These are phyloP conservation scores for Crucibulum parvulum DNA, from an alignment of 1,284 basidiomycete species.

Conservation along the genomic window DNA sequence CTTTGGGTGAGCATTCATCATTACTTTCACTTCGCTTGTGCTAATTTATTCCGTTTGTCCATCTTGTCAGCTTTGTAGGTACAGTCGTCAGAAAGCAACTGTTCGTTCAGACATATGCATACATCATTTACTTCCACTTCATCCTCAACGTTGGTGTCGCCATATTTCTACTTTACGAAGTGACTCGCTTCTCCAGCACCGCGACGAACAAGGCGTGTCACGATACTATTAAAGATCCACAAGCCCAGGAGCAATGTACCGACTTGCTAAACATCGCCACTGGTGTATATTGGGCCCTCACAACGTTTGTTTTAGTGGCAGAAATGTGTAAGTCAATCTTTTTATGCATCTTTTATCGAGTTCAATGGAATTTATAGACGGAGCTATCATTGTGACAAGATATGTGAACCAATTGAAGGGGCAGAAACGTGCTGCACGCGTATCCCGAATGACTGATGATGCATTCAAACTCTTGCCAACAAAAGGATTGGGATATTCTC, in stretches of 20 bases:
- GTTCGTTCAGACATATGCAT: constrained; percentile 63
- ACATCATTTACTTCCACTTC: constrained; percentile 64
- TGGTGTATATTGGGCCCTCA: constrained; percentile 54
- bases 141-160: constrained; percentile 61
- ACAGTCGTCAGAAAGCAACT: constrained; percentile 64
- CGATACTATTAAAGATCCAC: constrained; percentile 46
- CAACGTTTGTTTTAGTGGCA: constrained; percentile 49
- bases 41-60: not conserved
- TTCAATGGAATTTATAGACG: constrained; percentile 46
- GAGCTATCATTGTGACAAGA: constrained; percentile 61
- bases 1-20: constrained; percentile 51
- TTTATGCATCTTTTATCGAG: not conserved
- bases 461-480: constrained; percentile 28
- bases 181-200: constrained; percentile 51
- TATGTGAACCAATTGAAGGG: constrained; percentile 61
- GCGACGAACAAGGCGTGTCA: constrained; percentile 54
- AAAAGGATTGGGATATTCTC: not conserved
- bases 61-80: constrained; percentile 56
- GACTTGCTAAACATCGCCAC: constrained; percentile 48
- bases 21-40: not conserved
- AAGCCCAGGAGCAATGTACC: constrained; percentile 50
- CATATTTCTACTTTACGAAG: constrained; percentile 55
- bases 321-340: constrained; percentile 55
- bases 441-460: constrained; percentile 40
- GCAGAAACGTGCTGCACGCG: constrained; percentile 52